Evolutionary conservation across 2,329 filamentous ascomycete species (phyloP).

Genomic region (Exophiala xenobiotica): DNA sequence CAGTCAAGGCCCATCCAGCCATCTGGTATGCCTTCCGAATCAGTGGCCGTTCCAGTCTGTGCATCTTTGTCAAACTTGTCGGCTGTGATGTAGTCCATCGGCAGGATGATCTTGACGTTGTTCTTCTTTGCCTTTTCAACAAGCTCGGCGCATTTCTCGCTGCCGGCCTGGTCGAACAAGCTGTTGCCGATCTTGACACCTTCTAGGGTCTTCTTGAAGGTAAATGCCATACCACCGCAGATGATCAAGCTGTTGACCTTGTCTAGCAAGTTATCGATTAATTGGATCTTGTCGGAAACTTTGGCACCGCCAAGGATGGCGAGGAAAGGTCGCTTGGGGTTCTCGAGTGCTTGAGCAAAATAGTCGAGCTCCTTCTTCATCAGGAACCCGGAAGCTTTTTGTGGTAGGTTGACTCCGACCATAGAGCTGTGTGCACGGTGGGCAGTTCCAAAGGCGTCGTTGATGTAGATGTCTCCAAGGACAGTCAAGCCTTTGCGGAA

Average conservation of each 20-base stretch:
- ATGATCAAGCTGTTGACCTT: constrained; percentile 97
- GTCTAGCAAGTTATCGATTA: constrained; percentile 97
- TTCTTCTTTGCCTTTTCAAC: constrained; percentile 96
- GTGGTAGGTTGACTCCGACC: constrained; percentile 92
- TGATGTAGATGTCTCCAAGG: constrained; percentile 94
- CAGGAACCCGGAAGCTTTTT: constrained; percentile 96
- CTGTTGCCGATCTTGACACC: constrained; percentile 83
- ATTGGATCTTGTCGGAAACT: constrained; percentile 99
- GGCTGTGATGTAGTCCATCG: constrained; percentile 91
- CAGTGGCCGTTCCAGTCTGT: constrained; percentile 75
- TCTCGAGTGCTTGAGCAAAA: constrained; percentile 95
- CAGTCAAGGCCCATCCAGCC: constrained; percentile 98
- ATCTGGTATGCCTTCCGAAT: constrained; percentile 86
- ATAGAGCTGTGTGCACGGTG: constrained; percentile 99
- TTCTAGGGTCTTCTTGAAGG: constrained; percentile 99
- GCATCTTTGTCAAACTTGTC: constrained; percentile 92
- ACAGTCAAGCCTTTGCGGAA: constrained; percentile 95
- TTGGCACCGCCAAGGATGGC: constrained; percentile 98
- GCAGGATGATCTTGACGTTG: constrained; percentile 91
- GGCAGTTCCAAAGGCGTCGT: constrained; percentile 97
- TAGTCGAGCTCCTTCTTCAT: constrained; percentile 99
- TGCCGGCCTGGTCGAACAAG: constrained; percentile 89
- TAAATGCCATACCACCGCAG: constrained; percentile 98
- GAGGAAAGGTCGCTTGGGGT: constrained; percentile 90
- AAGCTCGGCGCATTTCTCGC: constrained; percentile 84